Base-by-base conservation (phyloP, 2,329 filamentous ascomycete genomes). In the Venturia aucupariae region DNA sequence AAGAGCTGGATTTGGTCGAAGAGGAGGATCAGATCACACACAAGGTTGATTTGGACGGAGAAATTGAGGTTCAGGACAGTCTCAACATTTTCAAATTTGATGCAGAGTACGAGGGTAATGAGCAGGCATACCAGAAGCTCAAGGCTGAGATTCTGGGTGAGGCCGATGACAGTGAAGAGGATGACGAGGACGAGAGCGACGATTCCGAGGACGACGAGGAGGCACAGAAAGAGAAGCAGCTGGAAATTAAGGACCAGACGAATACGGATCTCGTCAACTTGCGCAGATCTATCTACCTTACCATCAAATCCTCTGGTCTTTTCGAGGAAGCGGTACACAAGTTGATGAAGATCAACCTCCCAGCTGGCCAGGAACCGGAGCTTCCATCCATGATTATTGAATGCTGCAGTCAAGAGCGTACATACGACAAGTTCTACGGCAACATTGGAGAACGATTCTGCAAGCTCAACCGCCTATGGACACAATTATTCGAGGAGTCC, bases 11-110 rank as follows among this genome's bases (percentile, higher is more conserved):
- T 76, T 76, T 99, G 57, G 90, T 99, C 10, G 93, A 97, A 76
- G 94, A 99, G 76, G 93, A 97, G 75, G 94, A 99, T 72, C 94
- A 97, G 74, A 96, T 97, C 70, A 97, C 94, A 0, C 94, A 99
- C 77, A 84, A 86, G 64, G 81, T 91, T 60, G 87, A 89, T 60
- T 77, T 99, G 38, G 90, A 96, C 68, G 92, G 92, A 68, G 86
- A 92, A 44, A 82, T 96, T 63, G 89, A 94, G 60, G 86, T 90
- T 0, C 87, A 97, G 74, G 92, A 97, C 70, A 84, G 86, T 0
- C 81, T 97, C 63, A 99, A 99, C 72, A 88, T 99, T 66, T 99
- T 99, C 84, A 97, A 97, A 73, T 92, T 87, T 69, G 94, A 99
- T 72, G 71, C 90, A 0, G 84, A 97, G 38, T 99, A 89, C 83